Base-by-base conservation (phyloP, 169 alveolate species). In the Plasmodium gonderi region DNA sequence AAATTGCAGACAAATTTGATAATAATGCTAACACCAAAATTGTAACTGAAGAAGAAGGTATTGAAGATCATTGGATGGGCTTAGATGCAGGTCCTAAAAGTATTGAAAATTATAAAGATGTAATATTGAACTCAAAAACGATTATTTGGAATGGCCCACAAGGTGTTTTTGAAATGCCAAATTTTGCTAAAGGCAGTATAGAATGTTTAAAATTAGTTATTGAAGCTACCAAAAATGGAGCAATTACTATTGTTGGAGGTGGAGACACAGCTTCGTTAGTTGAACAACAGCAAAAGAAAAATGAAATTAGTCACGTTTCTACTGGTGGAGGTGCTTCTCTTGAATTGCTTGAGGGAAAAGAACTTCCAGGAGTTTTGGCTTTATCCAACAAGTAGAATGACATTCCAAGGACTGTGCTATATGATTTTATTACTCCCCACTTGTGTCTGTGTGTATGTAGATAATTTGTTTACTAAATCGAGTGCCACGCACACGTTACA, bases 271-370 rank as follows among this genome's bases (percentile, higher is more conserved):
- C 99, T 17, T 95, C 98, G 29, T 95, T 98, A 36, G 98, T 98
- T 0, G 98, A 97, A 91, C 94, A 94, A 45, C 95, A 97, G 45
- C 98, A 98, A 47, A 95, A 96, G 40, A 96, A 97, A 44, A 81
- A 94, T 38, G 91, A 96, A 90, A 97, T 99, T 91, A 97, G 99
- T 64, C 99, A 99, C 82, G 99, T 99, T 20, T 97, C 99, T 78
- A 99, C 99, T 8, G 99, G 99, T 12, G 99, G 99, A 23, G 99
- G 99, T 14, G 99, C 99, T 5, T 98, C 99, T 3, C 96, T 99
- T 33, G 99, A 98, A 94, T 96, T 99, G 1, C 95, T 99, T 69
- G 99, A 99, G 94, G 99, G 99, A 79, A 99, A 99, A 91, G 97
- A 94, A 77, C 98, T 99, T 4, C 99, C 99, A 2, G 99, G 99